Evolutionary conservation across 768 basidiomycete species (phyloP).

Genomic region (Hortiboletus campestris): DNA sequence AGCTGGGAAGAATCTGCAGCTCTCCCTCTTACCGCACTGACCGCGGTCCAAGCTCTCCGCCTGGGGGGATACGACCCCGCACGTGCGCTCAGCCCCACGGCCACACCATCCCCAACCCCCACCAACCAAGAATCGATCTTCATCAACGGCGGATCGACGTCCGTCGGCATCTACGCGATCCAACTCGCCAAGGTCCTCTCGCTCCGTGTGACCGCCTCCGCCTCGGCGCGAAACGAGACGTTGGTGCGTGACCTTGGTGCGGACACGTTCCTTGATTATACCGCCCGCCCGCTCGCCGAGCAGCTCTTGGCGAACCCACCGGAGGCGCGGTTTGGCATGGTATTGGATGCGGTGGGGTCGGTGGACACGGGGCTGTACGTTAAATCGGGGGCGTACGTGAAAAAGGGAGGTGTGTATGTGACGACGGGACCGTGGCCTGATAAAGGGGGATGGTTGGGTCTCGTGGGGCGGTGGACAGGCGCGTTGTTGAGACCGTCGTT

Average conservation of each 20-base stretch:
- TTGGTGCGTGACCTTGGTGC: slow-evolving; percentile 61
- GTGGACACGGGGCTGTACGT: slow-evolving; percentile 49
- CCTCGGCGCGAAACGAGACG: slow-evolving; percentile 57
- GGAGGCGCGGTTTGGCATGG: slow-evolving; percentile 50
- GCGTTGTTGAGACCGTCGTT: slow-evolving; percentile 38
- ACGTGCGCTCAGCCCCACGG: not conserved
- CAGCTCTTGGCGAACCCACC: slow-evolving; percentile 46
- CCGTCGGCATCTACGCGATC: slow-evolving; percentile 69
- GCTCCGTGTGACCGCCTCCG: slow-evolving; percentile 55
- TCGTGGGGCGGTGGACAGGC: not conserved
- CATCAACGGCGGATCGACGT: slow-evolving; percentile 68
- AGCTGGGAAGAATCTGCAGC: slow-evolving; percentile 59
- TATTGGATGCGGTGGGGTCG: slow-evolving; percentile 59
- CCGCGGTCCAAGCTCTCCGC: slow-evolving; percentile 57
- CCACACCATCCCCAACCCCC: not conserved
- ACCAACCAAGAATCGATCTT: slow-evolving; percentile 50
- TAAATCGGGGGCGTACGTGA: slow-evolving; percentile 50
- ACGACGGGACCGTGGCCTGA: slow-evolving; percentile 49
- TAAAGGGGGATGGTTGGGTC: slow-evolving; percentile 17
- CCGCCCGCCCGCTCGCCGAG: slow-evolving; percentile 45
- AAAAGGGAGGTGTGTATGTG: slow-evolving; percentile 50
- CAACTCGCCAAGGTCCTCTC: slow-evolving; percentile 69
- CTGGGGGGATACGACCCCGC: slow-evolving; percentile 47
- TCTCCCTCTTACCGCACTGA: slow-evolving; percentile 54
- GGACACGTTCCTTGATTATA: slow-evolving; percentile 71